These are phyloP conservation scores for Manihot esculenta DNA, from an alignment of 441 rosid genomes.

Conservation along the genomic window DNA sequence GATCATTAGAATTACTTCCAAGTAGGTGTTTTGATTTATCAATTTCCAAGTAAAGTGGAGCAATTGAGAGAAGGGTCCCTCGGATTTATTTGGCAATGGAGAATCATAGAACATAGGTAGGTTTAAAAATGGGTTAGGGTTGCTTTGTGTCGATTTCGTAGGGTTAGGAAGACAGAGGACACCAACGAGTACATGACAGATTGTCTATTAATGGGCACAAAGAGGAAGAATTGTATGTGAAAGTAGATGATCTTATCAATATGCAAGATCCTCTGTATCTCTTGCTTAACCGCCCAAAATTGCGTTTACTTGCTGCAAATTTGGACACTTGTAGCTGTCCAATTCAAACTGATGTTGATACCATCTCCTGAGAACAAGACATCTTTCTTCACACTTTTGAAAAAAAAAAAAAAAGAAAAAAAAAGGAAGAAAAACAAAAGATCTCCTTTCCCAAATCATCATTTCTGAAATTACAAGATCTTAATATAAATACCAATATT, in stretches of 20 bases:
- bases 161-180: slow-evolving; percentile 7
- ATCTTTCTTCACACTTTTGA: no score
- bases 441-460: no score
- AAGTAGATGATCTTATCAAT: no score
- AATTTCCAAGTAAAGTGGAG: not conserved
- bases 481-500: no score
- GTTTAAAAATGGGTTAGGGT: not conserved
- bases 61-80: not conserved
- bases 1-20: no score
- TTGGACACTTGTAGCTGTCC: slow-evolving; percentile 11
- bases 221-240: no score
- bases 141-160: not conserved
- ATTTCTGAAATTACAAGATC: no score
- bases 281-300: slow-evolving; percentile 29
- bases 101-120: not conserved
- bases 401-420: no score
- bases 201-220: not conserved
- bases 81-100: no score
- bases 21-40: no score
- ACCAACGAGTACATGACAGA: no score
- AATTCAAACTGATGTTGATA: not conserved
- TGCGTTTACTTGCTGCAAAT: slow-evolving; percentile 4
- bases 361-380: not conserved
- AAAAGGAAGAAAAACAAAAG: no score
- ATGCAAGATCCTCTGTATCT: slow-evolving; percentile 10